These are phyloP conservation scores for Orbilia brochopaga DNA, from an alignment of 2,329 filamentous ascomycete species.

Conservation along the genomic window DNA sequence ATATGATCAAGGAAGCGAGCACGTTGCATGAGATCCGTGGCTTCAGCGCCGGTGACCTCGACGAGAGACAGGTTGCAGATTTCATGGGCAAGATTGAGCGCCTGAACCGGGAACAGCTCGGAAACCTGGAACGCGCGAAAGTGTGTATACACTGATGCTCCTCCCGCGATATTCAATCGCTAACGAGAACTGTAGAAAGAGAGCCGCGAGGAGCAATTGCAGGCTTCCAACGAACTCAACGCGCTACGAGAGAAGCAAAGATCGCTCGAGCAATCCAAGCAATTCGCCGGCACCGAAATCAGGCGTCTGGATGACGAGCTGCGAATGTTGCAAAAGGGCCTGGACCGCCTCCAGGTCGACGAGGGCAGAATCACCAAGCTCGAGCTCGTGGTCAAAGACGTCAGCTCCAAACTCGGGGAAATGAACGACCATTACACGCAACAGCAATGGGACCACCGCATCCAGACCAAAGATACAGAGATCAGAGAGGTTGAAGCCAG, in stretches of 20 bases:
- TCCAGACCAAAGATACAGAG: constrained; percentile 70
- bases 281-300: constrained; percentile 75
- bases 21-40: constrained; percentile 79
- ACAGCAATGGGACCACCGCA: constrained; percentile 72
- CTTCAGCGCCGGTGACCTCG: constrained; percentile 74
- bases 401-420: constrained; percentile 69
- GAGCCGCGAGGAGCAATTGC: constrained; percentile 74
- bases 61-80: constrained; percentile 72
- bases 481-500: constrained; percentile 74
- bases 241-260: constrained; percentile 73
- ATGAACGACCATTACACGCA: constrained; percentile 69
- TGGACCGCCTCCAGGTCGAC: constrained; percentile 78
- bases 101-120: constrained; percentile 77
- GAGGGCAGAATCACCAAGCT: constrained; percentile 82
- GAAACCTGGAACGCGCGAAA: constrained; percentile 72
- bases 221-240: constrained; percentile 74
- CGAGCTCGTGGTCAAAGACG: constrained; percentile 71
- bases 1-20: constrained; percentile 79
- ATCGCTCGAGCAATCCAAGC: constrained; percentile 75
- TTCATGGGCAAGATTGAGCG: constrained; percentile 81
- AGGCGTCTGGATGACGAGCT: constrained; percentile 70
- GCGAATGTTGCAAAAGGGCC: constrained; percentile 68
- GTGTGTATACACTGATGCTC: constrained; percentile 13
- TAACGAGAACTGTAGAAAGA: constrained; percentile 61
- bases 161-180: not conserved